These are phyloP conservation scores for Boletus subparvulus DNA, from an alignment of 768 basidiomycete species.

Conservation along the genomic window DNA sequence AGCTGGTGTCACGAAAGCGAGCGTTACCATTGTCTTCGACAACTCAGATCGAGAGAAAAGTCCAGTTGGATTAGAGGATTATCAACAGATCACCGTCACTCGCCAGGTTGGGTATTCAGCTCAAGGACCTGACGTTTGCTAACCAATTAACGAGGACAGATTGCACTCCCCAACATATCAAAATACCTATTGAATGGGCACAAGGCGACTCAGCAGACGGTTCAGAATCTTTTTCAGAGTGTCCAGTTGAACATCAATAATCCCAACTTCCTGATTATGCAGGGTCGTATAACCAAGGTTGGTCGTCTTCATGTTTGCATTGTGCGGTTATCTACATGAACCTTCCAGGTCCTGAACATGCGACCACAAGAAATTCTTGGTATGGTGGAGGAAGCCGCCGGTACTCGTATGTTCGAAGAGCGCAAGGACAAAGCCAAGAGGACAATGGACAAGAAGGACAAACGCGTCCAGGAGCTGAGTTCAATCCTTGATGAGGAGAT, in stretches of 20 bases:
- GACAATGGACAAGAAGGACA: slow-evolving; percentile 97
- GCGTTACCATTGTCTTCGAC: slow-evolving; percentile 98
- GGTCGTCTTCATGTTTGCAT: slow-evolving; percentile 6
- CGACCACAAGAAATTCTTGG: slow-evolving; percentile 95
- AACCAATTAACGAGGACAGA: slow-evolving; percentile 45
- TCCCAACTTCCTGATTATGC: slow-evolving; percentile 99
- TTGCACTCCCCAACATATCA: slow-evolving; percentile 87
- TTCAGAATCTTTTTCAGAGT: slow-evolving; percentile 92
- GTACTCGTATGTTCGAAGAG: slow-evolving; percentile 99
- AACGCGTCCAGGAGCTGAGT: slow-evolving; percentile 87
- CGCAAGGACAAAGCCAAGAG: slow-evolving; percentile 94
- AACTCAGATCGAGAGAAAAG: slow-evolving; percentile 87
- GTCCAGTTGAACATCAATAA: slow-evolving; percentile 99
- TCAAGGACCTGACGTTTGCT: background rate
- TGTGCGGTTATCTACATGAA: background rate
- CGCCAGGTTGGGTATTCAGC: slow-evolving; percentile 68
- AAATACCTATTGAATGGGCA: slow-evolving; percentile 98
- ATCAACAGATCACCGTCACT: slow-evolving; percentile 91
- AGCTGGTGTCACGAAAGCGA: slow-evolving; percentile 94
- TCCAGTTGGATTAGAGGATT: slow-evolving; percentile 78
- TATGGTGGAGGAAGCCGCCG: slow-evolving; percentile 98
- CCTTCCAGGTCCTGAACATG: slow-evolving; percentile 82
- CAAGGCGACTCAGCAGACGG: slow-evolving; percentile 78
- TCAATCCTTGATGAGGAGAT: slow-evolving; percentile 85
- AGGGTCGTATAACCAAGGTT: slow-evolving; percentile 98